Evolutionary conservation across 1,139 yeast species (phyloP).

Genomic region (Debaryomyces subglobosus): DNA sequence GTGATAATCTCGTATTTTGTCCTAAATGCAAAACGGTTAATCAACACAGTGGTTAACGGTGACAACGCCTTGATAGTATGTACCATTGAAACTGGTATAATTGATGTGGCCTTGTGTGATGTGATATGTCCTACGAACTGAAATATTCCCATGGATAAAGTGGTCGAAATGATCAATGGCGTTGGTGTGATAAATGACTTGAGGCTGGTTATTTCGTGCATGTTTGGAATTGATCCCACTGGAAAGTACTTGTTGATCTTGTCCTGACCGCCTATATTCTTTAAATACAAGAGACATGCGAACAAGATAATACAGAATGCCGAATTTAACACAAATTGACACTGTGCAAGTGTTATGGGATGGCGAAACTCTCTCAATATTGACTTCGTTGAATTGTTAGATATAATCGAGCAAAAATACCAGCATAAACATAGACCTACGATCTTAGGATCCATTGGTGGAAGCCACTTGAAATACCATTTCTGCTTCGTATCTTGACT

Average conservation of each 20-base stretch:
- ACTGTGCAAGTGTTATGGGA: slow-evolving; percentile 84
- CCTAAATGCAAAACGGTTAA: slow-evolving; percentile 64
- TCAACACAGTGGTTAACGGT: slow-evolving; percentile 84
- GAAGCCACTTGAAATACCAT: slow-evolving; percentile 18
- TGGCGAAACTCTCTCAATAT: slow-evolving; percentile 69
- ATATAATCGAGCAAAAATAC: slow-evolving; percentile 81
- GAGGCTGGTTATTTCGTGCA: slow-evolving; percentile 16
- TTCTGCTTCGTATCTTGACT: not conserved
- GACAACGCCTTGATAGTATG: slow-evolving; percentile 91
- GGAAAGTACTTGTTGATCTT: slow-evolving; percentile 44
- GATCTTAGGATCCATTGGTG: slow-evolving; percentile 35
- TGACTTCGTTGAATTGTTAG: slow-evolving; percentile 78
- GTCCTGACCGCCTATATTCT: slow-evolving; percentile 20
- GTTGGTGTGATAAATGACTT: slow-evolving; percentile 55
- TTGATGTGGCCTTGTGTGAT: slow-evolving; percentile 83
- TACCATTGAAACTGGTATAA: slow-evolving; percentile 87
- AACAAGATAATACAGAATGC: slow-evolving; percentile 46
- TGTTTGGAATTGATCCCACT: slow-evolving; percentile 56
- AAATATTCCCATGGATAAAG: slow-evolving; percentile 91
- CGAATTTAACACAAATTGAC: slow-evolving; percentile 77
- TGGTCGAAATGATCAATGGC: slow-evolving; percentile 57
- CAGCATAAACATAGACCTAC: slow-evolving; percentile 62
- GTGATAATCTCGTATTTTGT: slow-evolving; percentile 64
- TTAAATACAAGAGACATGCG: slow-evolving; percentile 21
- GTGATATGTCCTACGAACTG: slow-evolving; percentile 91